These are phyloP conservation scores for Thuidium tamariscinum DNA, from an alignment of 225 moss, liverwort and hornwort species.

Conservation along the genomic window DNA sequence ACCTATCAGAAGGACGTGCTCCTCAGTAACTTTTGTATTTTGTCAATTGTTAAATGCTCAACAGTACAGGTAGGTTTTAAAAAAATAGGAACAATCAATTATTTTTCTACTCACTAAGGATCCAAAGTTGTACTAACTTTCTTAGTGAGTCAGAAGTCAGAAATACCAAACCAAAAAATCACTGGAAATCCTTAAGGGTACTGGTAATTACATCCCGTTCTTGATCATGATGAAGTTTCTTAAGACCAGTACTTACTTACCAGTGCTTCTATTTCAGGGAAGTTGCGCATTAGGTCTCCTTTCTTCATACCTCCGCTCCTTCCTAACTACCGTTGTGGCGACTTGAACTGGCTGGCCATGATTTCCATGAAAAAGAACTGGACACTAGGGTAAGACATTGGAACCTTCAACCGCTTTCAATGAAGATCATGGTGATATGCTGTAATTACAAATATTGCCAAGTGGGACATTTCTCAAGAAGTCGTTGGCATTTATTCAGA, in stretches of 20 bases:
- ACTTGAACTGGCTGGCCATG: neutral
- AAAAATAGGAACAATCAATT: neutral
- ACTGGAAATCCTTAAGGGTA: neutral
- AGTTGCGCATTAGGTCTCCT: neutral
- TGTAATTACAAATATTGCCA: neutral
- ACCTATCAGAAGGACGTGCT: neutral
- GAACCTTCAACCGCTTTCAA: neutral
- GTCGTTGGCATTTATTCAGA: neutral
- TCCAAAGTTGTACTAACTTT: neutral
- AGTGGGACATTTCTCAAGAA: neutral
- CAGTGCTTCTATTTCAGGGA: neutral
- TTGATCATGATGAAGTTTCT: neutral
- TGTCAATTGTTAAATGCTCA: neutral
- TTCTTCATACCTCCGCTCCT: neutral
- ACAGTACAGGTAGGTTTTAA: neutral
- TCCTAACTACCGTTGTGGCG: neutral
- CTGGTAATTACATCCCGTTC: neutral
- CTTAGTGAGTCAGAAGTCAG: neutral
- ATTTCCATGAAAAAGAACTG: neutral
- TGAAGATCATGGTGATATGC: no score
- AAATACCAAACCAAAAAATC: neutral
- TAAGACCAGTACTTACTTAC: neutral
- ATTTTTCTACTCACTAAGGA: neutral
- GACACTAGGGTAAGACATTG: neutral
- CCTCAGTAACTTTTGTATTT: neutral